Percentiles rank a stretch among this genome's conserved stretches.
phyloP scores from a whole-genome alignment of 129 eudicot species.

The Artemisia argyi region DNA sequence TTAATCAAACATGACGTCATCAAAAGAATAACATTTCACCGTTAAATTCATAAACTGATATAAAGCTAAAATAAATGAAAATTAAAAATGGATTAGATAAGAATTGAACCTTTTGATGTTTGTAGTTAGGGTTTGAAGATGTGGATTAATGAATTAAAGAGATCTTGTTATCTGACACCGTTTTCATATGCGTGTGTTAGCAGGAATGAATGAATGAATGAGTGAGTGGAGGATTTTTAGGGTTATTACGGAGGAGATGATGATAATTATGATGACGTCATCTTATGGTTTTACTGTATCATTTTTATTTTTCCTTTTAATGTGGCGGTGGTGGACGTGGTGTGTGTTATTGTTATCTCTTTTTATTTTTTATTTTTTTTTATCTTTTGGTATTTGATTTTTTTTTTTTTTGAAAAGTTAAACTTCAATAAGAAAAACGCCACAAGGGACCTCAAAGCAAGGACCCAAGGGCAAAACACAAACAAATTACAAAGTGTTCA shows the following conservation, averaged over 20 bases:
- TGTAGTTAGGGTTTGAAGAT: conserved; percentile 37
- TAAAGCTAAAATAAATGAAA: conserved; percentile 2
- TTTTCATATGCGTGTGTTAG: not conserved
- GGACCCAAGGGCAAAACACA: no score
- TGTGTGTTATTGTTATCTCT: not conserved
- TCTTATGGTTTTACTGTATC: not conserved
- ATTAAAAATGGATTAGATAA: not conserved
- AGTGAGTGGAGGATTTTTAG: not conserved
- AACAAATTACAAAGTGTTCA: no score
- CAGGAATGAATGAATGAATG: not conserved
- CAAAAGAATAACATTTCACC: conserved; percentile 16
- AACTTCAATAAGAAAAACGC: no score
- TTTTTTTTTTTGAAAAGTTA: no score
- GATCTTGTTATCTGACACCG: no score
- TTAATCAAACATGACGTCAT: not conserved
- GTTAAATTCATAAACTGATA: conserved; percentile 12
- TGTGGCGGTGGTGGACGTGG: not conserved
- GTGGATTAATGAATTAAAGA: not conserved
- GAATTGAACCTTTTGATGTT: conserved; percentile 22
- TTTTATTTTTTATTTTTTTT: not conserved
- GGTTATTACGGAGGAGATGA: not conserved
- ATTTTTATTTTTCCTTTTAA: not conserved
- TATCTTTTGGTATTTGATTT: no score
- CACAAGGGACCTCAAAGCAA: no score
- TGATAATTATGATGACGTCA: not conserved